These are phyloP conservation scores for Marasmius sp. DNA, from an alignment of 1,284 basidiomycete species.

Conservation along the genomic window DNA sequence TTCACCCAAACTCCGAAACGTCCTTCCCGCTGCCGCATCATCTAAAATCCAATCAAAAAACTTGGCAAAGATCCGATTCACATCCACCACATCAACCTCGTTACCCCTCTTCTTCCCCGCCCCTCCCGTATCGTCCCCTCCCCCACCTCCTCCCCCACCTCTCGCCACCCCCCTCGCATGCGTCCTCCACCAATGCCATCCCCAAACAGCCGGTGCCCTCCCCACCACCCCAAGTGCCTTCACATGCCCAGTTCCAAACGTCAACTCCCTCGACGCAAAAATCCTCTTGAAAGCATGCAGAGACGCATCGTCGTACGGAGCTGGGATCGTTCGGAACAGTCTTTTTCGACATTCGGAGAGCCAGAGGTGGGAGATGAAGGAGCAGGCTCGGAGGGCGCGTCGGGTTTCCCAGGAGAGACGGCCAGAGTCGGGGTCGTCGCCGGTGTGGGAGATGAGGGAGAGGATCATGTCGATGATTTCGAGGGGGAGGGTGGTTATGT, in stretches of 20 bases:
- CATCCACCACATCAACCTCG: not conserved
- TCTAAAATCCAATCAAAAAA: not conserved
- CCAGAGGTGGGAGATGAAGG: not conserved
- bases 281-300: not conserved
- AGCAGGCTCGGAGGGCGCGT: not conserved
- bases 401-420: not conserved
- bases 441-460: not conserved
- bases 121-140: not conserved
- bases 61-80: not conserved
- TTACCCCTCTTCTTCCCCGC: not conserved
- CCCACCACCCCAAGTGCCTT: not conserved
- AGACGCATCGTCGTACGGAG: not conserved
- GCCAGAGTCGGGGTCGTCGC: not conserved
- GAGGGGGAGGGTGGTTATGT: not conserved
- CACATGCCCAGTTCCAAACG: not conserved
- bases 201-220: not conserved
- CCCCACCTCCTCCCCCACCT: no score
- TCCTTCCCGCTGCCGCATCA: not conserved
- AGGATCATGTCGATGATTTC: not conserved
- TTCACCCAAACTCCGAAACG: not conserved
- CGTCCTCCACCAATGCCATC: not conserved
- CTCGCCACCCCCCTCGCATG: not conserved
- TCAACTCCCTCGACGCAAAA: not conserved
- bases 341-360: not conserved
- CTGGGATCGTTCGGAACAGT: not conserved